Evolutionary conservation across 495 filamentous ascomycete genomes (phyloP).

Genomic region (Tuber microsphaerosporum): DNA sequence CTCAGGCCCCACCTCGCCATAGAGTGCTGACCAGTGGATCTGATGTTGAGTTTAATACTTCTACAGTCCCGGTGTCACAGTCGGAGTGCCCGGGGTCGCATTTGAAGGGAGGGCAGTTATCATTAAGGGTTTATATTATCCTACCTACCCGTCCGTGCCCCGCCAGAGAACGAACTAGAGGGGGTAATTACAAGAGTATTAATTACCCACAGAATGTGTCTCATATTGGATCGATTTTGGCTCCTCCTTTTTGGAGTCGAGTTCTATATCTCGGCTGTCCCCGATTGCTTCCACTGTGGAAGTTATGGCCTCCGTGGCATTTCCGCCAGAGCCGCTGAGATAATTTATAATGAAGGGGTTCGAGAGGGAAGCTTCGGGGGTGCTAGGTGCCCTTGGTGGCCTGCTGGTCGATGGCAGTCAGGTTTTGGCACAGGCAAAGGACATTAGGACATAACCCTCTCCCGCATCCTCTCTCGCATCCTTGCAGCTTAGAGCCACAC

Average conservation of each 20-base stretch:
- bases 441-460: constrained; percentile 64
- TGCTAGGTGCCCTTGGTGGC: constrained; percentile 57
- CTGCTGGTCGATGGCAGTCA: constrained; percentile 49
- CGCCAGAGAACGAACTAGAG: neutral
- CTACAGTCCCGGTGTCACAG: constrained; percentile 69
- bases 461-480: constrained; percentile 51
- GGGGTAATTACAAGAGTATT: constrained; percentile 51
- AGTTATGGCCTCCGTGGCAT: constrained; percentile 53
- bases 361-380: constrained; percentile 58
- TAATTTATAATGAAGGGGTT: constrained; percentile 66
- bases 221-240: constrained; percentile 74
- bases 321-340: constrained; percentile 65
- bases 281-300: constrained; percentile 66
- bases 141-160: neutral
- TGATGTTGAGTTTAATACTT: constrained; percentile 55
- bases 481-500: constrained; percentile 68
- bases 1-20: constrained; percentile 57
- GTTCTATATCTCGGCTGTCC: constrained; percentile 64
- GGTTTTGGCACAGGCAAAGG: constrained; percentile 58
- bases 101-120: constrained; percentile 62
- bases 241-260: constrained; percentile 58
- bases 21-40: constrained; percentile 59
- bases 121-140: constrained; percentile 50
- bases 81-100: constrained; percentile 70
- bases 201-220: constrained; percentile 63